Evolutionary conservation across 1,284 basidiomycete species (phyloP).

Genomic region (Cryptococcus sp.): DNA sequence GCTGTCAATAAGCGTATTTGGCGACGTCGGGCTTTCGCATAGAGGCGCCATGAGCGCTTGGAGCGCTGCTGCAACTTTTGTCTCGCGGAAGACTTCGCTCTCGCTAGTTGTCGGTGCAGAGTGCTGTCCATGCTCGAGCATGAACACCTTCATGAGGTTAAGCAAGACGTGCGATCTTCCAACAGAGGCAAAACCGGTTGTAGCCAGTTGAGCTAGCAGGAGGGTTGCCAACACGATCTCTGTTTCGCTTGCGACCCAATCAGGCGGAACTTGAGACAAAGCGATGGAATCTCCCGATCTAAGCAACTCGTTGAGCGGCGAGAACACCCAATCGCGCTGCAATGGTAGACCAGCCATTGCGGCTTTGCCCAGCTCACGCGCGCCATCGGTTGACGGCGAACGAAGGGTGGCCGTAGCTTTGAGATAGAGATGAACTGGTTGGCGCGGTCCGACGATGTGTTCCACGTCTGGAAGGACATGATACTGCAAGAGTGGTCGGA

Average conservation of each 20-base stretch:
- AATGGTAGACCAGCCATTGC: conserved; percentile 65
- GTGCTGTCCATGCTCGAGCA: conserved; percentile 75
- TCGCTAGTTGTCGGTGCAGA: conserved; percentile 55
- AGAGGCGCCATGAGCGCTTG: conserved; percentile 58
- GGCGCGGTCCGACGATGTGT: conserved; percentile 42
- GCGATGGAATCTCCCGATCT: conserved; percentile 73
- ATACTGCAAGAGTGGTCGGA: conserved; percentile 54
- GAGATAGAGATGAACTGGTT: conserved; percentile 49
- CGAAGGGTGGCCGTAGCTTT: conserved; percentile 55
- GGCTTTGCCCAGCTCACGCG: conserved; percentile 7
- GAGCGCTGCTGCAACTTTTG: conserved; percentile 64
- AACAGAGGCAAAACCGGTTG: conserved; percentile 6
- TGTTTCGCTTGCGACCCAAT: conserved; percentile 79
- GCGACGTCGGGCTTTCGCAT: conserved; percentile 50
- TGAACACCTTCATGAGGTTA: conserved; percentile 87
- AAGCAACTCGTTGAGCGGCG: conserved; percentile 77
- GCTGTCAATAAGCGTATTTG: not conserved
- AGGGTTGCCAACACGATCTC: conserved; percentile 73
- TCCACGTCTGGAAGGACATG: conserved; percentile 47
- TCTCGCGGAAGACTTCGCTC: conserved; percentile 56
- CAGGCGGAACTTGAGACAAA: conserved; percentile 65
- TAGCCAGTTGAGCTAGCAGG: conserved; percentile 57
- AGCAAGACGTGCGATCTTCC: conserved; percentile 58
- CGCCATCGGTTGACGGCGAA: conserved; percentile 8
- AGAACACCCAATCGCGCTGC: conserved; percentile 69